Conservation (phyloP, 2,329 filamentous ascomycete genomes). For the Hypoxylon sp. region DNA sequence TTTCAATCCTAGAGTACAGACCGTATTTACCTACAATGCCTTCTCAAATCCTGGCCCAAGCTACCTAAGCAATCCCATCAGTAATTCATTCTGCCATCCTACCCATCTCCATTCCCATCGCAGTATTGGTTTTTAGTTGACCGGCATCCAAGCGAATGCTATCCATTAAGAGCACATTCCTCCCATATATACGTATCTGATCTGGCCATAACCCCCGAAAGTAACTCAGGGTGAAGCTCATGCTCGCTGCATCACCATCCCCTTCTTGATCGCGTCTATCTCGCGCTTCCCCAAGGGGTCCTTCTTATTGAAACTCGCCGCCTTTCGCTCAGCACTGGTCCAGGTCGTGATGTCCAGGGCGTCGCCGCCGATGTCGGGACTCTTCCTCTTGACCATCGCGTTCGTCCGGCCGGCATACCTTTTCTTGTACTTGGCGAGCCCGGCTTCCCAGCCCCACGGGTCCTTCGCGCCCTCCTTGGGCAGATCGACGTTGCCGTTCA, state of each 20-base stretch:
- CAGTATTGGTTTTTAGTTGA: background rate
- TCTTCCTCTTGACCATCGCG: background rate
- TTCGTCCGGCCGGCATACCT: conserved; percentile 11
- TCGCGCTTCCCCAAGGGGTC: conserved; percentile 48
- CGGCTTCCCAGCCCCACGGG: conserved; percentile 41
- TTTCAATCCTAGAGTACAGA: too few species aligned
- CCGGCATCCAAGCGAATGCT: background rate
- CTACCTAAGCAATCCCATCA: too few species aligned
- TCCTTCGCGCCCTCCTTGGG: conserved; percentile 37
- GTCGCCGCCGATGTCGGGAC: conserved; percentile 49
- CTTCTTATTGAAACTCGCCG: conserved; percentile 43
- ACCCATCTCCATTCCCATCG: too few species aligned
- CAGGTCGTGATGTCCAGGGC: conserved; percentile 48
- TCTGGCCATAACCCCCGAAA: background rate
- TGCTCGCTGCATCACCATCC: conserved; percentile 41
- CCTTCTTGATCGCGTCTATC: conserved; percentile 49
- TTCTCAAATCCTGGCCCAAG: too few species aligned
- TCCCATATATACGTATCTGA: too few species aligned
- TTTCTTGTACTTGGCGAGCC: conserved; percentile 37
- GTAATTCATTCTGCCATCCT: too few species aligned
- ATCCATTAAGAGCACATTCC: background rate
- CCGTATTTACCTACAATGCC: too few species aligned
- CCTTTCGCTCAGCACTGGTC: conserved; percentile 46
- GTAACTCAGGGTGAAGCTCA: conserved; percentile 1
- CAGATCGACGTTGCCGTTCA: conserved; percentile 40